Percentiles rank a stretch among this genome's conserved stretches.
phyloP scores from a whole-genome alignment of 805 yeast genomes.

The Candida chauliodis region DNA sequence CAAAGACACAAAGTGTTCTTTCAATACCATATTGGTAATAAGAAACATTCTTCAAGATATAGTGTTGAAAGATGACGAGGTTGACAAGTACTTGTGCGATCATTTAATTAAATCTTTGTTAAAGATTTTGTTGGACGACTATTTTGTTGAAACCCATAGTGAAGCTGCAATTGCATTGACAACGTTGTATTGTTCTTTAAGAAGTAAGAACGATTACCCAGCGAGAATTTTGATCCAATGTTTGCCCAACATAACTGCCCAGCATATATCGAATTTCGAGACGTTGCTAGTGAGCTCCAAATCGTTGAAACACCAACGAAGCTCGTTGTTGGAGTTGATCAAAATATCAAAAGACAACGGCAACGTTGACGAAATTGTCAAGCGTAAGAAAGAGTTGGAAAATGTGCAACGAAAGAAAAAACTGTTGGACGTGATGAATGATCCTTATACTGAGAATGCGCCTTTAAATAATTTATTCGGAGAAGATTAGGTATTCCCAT shows the following conservation, averaged over 20 bases:
- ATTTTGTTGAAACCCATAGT: conserved; percentile 80
- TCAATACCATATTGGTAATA: conserved; percentile 79
- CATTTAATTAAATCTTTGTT: conserved; percentile 68
- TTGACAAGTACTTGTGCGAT: conserved; percentile 65
- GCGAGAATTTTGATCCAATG: conserved; percentile 53
- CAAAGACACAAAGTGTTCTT: conserved; percentile 89
- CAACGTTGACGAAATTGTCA: conserved; percentile 40
- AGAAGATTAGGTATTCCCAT: too few relatives aligned
- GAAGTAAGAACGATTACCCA: conserved; percentile 68
- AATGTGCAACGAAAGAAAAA: conserved; percentile 38
- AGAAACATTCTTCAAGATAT: conserved; percentile 70
- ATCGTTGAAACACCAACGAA: conserved; percentile 73
- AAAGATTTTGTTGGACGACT: conserved; percentile 64
- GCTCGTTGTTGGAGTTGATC: conserved; percentile 74
- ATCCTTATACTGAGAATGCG: conserved; percentile 69
- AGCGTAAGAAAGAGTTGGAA: conserved; percentile 54
- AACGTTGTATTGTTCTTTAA: conserved; percentile 67
- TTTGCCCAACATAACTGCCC: conserved; percentile 53
- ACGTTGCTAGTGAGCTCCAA: conserved; percentile 58
- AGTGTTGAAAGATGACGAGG: conserved; percentile 65
- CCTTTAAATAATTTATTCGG: conserved; percentile 60
- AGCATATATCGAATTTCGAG: conserved; percentile 63
- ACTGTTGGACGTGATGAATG: conserved; percentile 57
- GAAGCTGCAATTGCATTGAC: conserved; percentile 92
- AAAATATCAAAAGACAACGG: conserved; percentile 50